Evolutionary conservation across 805 yeast genomes (phyloP).

Genomic region (Candida vaughaniae): DNA sequence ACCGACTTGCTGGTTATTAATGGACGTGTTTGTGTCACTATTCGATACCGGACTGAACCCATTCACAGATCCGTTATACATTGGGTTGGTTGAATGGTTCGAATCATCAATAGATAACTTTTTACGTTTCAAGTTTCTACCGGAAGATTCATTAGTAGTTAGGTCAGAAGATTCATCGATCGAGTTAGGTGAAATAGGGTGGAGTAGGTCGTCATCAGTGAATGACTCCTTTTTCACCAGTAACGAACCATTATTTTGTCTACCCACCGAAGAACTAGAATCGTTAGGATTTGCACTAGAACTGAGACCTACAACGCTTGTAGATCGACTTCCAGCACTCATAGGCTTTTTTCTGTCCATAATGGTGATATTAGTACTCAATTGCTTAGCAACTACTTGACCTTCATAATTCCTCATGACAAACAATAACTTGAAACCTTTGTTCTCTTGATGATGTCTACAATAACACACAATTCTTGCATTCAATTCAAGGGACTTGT

Average conservation of each 20-base stretch:
- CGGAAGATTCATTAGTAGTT: conserved; percentile 32
- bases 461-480: conserved; percentile 93
- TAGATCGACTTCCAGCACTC: conserved; percentile 2
- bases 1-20: conserved; percentile 6
- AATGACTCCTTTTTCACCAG: conserved; percentile 5
- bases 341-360: conserved; percentile 86
- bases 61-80: conserved; percentile 38
- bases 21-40: conserved; percentile 39
- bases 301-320: not conserved
- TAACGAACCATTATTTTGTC: conserved; percentile 9
- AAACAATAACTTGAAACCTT: conserved; percentile 76
- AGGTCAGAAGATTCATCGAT: conserved; percentile 62
- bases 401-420: conserved; percentile 62
- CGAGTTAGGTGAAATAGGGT: conserved; percentile 60
- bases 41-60: conserved; percentile 47
- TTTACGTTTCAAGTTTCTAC: conserved; percentile 48
- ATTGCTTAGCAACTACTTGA: conserved; percentile 65
- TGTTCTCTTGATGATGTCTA: conserved; percentile 88
- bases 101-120: conserved; percentile 50
- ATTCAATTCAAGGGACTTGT: conserved; percentile 46
- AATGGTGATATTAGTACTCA: conserved; percentile 78
- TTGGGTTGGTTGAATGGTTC: conserved; percentile 33
- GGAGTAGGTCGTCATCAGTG: conserved; percentile 12
- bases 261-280: conserved; percentile 1
- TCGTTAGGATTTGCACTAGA: conserved; percentile 7